Percentiles rank a stretch among this genome's conserved stretches.
Evolutionary conservation across 805 yeast species (phyloP).

Genomic region (Candida pseudoglaebosa): DNA sequence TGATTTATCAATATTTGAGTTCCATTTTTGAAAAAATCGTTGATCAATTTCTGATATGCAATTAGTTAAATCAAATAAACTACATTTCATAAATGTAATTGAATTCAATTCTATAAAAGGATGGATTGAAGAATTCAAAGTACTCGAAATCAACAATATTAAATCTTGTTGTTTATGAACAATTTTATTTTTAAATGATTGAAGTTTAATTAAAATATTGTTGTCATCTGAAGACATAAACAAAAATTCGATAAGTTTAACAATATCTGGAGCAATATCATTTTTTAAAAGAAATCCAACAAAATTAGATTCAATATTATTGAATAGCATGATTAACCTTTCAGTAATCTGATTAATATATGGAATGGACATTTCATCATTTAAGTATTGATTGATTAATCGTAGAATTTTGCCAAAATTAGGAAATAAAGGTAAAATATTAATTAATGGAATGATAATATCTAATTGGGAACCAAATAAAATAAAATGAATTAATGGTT

Average conservation of each 20-base stretch:
- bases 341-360: slow-evolving; percentile 31
- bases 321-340: slow-evolving; percentile 51
- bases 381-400: slow-evolving; percentile 13
- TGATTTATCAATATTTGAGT: slow-evolving; percentile 74
- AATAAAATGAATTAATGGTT: slow-evolving; percentile 73
- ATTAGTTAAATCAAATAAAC: slow-evolving; percentile 52
- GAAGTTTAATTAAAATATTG: slow-evolving; percentile 29
- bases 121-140: slow-evolving; percentile 1
- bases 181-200: slow-evolving; percentile 49
- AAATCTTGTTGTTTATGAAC: slow-evolving; percentile 45
- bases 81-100: slow-evolving; percentile 52
- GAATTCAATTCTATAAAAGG: slow-evolving; percentile 30
- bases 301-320: slow-evolving; percentile 54
- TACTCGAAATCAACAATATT: slow-evolving; percentile 22
- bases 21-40: slow-evolving; percentile 66
- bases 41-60: slow-evolving; percentile 67
- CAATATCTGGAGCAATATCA: slow-evolving; percentile 53
- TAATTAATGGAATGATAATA: slow-evolving; percentile 17
- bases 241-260: slow-evolving; percentile 46
- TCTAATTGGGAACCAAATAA: slow-evolving; percentile 28
- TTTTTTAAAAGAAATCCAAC: slow-evolving; percentile 69
- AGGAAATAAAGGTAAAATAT: slow-evolving; percentile 34
- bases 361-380: background rate
- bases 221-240: slow-evolving; percentile 14
- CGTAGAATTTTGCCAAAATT: slow-evolving; percentile 26